Conservation (phyloP, 1,284 basidiomycete species). For the Cronartium ribicola region DNA sequence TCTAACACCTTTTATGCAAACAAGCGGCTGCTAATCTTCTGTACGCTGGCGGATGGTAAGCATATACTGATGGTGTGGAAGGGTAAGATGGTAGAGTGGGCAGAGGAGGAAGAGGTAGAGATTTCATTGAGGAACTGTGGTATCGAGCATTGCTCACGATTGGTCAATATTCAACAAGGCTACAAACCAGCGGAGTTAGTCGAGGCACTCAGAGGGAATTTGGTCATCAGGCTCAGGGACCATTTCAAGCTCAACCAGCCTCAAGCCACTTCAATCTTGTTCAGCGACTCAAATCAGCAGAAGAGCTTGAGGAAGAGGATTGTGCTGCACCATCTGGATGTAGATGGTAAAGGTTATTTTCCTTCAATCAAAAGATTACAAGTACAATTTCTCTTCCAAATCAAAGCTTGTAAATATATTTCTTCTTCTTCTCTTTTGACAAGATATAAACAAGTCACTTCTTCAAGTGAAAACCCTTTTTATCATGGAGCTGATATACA, state of each 20-base stretch:
- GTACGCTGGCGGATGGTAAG: slow-evolving; percentile 17
- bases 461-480: no score
- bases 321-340: slow-evolving; percentile 87
- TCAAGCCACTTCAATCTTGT: not conserved
- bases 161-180: slow-evolving; percentile 26
- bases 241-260: slow-evolving; percentile 1
- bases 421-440: no score
- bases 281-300: slow-evolving; percentile 84
- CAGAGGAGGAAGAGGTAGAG: slow-evolving; percentile 13
- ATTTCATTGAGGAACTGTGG: slow-evolving; percentile 32
- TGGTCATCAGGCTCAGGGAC: slow-evolving; percentile 21
- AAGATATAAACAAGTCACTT: no score
- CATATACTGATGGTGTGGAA: slow-evolving; percentile 24
- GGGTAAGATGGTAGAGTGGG: slow-evolving; percentile 2
- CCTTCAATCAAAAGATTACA: slow-evolving; percentile 90
- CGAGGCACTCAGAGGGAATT: slow-evolving; percentile 18
- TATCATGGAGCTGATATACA: no score
- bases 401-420: no score
- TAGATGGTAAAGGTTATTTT: slow-evolving; percentile 54
- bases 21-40: slow-evolving; percentile 24
- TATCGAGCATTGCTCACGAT: slow-evolving; percentile 13
- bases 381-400: slow-evolving; percentile 49
- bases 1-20: slow-evolving; percentile 21
- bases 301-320: slow-evolving; percentile 94
- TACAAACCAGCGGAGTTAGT: slow-evolving; percentile 27